Evolutionary conservation across 2,329 filamentous ascomycete species (phyloP).

Genomic region (Helminthosporium solani): DNA sequence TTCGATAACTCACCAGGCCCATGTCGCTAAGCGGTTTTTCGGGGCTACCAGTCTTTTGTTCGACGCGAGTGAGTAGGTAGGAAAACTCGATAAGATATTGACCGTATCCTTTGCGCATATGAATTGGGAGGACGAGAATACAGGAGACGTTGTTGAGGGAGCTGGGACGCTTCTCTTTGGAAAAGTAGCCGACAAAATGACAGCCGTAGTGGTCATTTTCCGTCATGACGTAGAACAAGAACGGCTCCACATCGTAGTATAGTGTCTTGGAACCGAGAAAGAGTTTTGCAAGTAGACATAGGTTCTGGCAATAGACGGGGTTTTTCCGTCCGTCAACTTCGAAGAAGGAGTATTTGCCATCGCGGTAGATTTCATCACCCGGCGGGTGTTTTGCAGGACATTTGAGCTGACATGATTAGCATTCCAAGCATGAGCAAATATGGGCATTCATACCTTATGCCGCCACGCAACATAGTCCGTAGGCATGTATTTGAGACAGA

Average conservation of each 20-base stretch:
- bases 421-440: neutral
- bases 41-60: conserved; percentile 90
- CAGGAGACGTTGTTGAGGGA: conserved; percentile 98
- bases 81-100: conserved; percentile 98
- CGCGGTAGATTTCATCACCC: conserved; percentile 94
- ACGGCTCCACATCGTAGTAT: conserved; percentile 97
- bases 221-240: conserved; percentile 95
- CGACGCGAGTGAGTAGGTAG: conserved; percentile 89
- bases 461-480: conserved; percentile 98
- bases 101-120: conserved; percentile 95
- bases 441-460: conserved; percentile 64
- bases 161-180: conserved; percentile 93
- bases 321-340: conserved; percentile 97
- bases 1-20: conserved; percentile 94
- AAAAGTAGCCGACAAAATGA: conserved; percentile 99
- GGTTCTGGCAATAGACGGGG: conserved; percentile 96
- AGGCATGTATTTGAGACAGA: conserved; percentile 99
- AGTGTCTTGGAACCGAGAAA: conserved; percentile 98
- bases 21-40: conserved; percentile 98
- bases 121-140: conserved; percentile 92
- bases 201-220: conserved; percentile 90
- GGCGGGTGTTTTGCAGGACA: conserved; percentile 95
- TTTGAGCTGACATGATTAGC: conserved; percentile 57
- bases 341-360: conserved; percentile 89
- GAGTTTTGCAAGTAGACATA: conserved; percentile 91